phyloP scores from a whole-genome alignment of 2,329 filamentous ascomycete species.

The Fusarium guadeloupense region DNA sequence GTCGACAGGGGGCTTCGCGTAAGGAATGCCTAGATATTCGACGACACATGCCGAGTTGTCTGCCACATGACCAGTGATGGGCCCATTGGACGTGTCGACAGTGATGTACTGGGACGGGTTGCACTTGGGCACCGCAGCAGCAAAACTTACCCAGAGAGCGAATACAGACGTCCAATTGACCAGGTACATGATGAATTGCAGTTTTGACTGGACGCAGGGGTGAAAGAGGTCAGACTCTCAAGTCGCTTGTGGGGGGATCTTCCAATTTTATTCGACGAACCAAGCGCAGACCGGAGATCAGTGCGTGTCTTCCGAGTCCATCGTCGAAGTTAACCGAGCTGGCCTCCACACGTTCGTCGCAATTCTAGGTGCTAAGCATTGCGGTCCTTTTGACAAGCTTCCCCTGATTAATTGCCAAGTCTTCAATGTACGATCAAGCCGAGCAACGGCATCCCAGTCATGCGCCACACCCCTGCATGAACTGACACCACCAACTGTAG shows the following conservation, averaged over 20 bases:
- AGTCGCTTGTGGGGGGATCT: too few species aligned
- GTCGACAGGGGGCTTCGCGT: constrained; percentile 50
- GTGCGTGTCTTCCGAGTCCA: not conserved
- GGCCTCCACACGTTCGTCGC: not conserved
- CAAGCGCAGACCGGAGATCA: not conserved
- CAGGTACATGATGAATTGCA: constrained; percentile 12
- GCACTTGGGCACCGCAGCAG: constrained; percentile 21
- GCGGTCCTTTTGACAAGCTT: too few species aligned
- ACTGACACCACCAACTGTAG: not conserved
- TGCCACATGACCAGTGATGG: constrained; percentile 47
- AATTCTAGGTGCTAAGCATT: too few species aligned
- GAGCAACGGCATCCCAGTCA: too few species aligned
- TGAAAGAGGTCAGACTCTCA: too few species aligned
- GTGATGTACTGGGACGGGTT: constrained; percentile 30
- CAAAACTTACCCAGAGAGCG: constrained; percentile 19
- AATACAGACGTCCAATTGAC: not conserved
- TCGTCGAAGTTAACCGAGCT: too few species aligned
- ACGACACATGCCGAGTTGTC: constrained; percentile 45
- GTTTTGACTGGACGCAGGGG: too few species aligned
- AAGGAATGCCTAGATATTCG: constrained; percentile 54
- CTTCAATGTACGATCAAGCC: too few species aligned
- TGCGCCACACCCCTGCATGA: constrained; percentile 7
- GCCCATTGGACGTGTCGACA: constrained; percentile 47
- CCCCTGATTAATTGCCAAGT: too few species aligned
- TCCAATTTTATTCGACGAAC: not conserved